A percentile compares a stretch with the other conserved stretches of the same genome.
Conservation (phyloP, 306 rosid species). For the Trifolium subterraneum region DNA sequence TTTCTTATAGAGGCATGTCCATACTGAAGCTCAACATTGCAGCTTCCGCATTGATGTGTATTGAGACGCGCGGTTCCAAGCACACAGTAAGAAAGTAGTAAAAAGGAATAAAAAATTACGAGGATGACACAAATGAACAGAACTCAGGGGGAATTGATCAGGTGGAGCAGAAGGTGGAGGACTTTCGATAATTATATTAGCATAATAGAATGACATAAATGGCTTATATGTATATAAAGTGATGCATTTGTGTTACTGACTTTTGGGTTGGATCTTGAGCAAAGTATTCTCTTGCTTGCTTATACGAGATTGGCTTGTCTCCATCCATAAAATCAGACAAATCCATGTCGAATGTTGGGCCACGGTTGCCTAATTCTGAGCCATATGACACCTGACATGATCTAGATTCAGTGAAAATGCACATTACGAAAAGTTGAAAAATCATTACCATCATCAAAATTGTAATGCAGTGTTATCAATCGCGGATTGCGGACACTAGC, state of each 20-base stretch:
- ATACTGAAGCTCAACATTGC: background rate
- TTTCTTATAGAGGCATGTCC: background rate
- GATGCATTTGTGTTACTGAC: conserved; percentile 53
- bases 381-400: conserved; percentile 88
- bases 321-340: conserved; percentile 89
- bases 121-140: conserved; percentile 90
- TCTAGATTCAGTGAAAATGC: conserved; percentile 34
- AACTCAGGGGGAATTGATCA: conserved; percentile 97
- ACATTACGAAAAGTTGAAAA: conserved; percentile 31
- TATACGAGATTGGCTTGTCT: conserved; percentile 75
- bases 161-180: conserved; percentile 96
- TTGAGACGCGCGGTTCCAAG: background rate
- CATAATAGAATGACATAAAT: conserved; percentile 34
- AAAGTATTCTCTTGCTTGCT: conserved; percentile 77
- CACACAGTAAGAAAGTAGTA: background rate
- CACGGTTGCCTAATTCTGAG: conserved; percentile 88
- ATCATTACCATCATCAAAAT: conserved; percentile 30
- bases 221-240: conserved; percentile 20
- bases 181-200: conserved; percentile 46
- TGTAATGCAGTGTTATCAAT: background rate
- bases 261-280: conserved; percentile 92
- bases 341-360: conserved; percentile 98
- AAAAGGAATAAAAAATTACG: conserved; percentile 54
- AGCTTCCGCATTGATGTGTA: background rate
- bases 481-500: background rate